Evolutionary conservation across 345 rosid genomes (phyloP), one percentile per base, ranked within the genome.

Genomic region (Melastoma malabathricum): DNA sequence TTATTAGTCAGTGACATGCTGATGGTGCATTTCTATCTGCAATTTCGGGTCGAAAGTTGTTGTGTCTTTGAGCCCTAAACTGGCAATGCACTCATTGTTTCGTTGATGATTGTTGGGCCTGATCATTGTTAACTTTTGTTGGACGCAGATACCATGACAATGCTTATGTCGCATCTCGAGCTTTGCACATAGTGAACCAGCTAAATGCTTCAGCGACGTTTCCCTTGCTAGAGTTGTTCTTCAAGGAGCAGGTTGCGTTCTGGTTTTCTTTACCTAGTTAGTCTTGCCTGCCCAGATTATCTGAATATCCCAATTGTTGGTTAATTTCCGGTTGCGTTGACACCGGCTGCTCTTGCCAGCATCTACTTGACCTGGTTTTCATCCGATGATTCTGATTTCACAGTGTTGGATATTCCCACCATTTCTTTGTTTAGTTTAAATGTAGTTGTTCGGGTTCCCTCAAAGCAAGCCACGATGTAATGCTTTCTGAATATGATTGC

Each of bases 81-180:
- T 9, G 47, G 15, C 18, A 6, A 15, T 14, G 4, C 18, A 14
- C 7, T 15, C 7, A 5, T 45, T 45, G 18, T n/a, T 4, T 17
- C 47, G 6, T 14, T 10, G 47, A 45, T 12, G 13, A 31, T 16
- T 22, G 7, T 18, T 22, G 34, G 22, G 38, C 27, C 4, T 16
- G n/a, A 48, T 45, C 17, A 25, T 15, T 20, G 17, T 15, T 53
- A 27, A 0, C 49, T 51, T 34, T 20, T 48, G 31, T 16, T 22
- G 43, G 57, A 17, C 65, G 78, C 78, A 90, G 98, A 25, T 86
- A 78, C 72, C 98, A 90, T 45, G 98, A 90, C 68, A 78, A 82
- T 61, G 94, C 98, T 2, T 90, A 50, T 54, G 82, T 69, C 13
- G 63, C 82, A 29, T 86, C 89, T 57, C 92, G 89, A 10, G 94